These are phyloP conservation scores for Pyrrhoderma lamaoense DNA, from an alignment of 1,284 basidiomycete species.

Conservation along the genomic window DNA sequence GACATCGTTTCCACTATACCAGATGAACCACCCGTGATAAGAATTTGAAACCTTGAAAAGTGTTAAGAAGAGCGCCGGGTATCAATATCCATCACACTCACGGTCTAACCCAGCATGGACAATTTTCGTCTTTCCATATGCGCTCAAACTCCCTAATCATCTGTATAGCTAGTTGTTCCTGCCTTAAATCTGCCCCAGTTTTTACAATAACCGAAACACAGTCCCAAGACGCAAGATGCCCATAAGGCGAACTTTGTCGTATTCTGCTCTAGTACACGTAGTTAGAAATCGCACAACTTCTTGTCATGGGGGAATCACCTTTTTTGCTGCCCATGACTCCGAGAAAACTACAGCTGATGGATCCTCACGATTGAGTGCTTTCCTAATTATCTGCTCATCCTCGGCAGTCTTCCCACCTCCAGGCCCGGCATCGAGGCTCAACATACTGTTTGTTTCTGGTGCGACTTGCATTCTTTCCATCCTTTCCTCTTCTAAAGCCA, in stretches of 20 bases:
- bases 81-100: constrained; percentile 35
- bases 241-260: constrained; percentile 89
- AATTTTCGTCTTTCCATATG: constrained; percentile 94
- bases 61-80: not conserved
- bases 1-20: constrained; percentile 94
- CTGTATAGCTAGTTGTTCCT: constrained; percentile 96
- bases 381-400: constrained; percentile 87
- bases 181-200: constrained; percentile 92
- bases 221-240: constrained; percentile 83
- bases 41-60: constrained; percentile 53
- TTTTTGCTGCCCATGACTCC: constrained; percentile 94
- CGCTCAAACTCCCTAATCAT: constrained; percentile 88
- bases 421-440: constrained; percentile 39
- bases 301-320: constrained; percentile 40
- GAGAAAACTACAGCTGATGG: constrained; percentile 92
- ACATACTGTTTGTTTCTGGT: constrained; percentile 44
- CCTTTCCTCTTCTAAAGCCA: constrained; percentile 91
- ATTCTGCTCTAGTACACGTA: constrained; percentile 63
- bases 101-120: constrained; percentile 89
- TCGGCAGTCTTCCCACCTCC: constrained; percentile 61
- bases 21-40: constrained; percentile 90
- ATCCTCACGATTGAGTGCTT: constrained; percentile 95
- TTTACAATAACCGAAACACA: constrained; percentile 98
- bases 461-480: constrained; percentile 89
- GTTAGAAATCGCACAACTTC: constrained; percentile 14